Evolutionary conservation across 768 basidiomycete species (phyloP).

Genomic region (Tricholoma terreum): DNA sequence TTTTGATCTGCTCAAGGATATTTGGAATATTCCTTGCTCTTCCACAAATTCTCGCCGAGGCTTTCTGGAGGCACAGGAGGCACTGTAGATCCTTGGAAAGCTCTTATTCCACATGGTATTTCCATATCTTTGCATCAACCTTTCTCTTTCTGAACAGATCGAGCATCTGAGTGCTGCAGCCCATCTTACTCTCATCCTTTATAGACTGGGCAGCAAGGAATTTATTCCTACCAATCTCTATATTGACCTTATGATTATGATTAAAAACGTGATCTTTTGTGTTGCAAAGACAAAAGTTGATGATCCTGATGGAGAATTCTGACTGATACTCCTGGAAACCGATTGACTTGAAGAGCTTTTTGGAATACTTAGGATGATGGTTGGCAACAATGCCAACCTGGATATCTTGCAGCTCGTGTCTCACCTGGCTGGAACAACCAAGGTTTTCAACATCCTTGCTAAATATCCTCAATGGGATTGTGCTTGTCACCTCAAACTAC

Average conservation of each 20-base stretch:
- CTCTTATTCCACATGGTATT: conserved; percentile 23
- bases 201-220: not conserved
- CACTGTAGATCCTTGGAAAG: conserved; percentile 20
- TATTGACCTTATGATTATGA: too few species aligned
- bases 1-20: conserved; percentile 17
- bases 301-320: conserved; percentile 29
- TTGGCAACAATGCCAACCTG: conserved; percentile 30
- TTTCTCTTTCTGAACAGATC: conserved; percentile 30
- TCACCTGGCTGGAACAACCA: conserved; percentile 25
- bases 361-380: conserved; percentile 32
- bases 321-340: conserved; percentile 33
- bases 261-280: conserved; percentile 37
- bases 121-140: conserved; percentile 26
- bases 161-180: conserved; percentile 28
- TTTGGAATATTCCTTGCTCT: conserved; percentile 21
- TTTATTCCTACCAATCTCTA: conserved; percentile 13
- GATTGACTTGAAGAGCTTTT: conserved; percentile 34
- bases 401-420: conserved; percentile 23
- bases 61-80: conserved; percentile 13
- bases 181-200: conserved; percentile 15
- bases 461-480: conserved; percentile 37
- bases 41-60: conserved; percentile 6
- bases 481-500: conserved; percentile 27
- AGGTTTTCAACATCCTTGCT: conserved; percentile 32
- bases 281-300: conserved; percentile 36